Conservation (phyloP, 2,329 filamentous ascomycete genomes). For the Scedosporium aurantiacum region DNA sequence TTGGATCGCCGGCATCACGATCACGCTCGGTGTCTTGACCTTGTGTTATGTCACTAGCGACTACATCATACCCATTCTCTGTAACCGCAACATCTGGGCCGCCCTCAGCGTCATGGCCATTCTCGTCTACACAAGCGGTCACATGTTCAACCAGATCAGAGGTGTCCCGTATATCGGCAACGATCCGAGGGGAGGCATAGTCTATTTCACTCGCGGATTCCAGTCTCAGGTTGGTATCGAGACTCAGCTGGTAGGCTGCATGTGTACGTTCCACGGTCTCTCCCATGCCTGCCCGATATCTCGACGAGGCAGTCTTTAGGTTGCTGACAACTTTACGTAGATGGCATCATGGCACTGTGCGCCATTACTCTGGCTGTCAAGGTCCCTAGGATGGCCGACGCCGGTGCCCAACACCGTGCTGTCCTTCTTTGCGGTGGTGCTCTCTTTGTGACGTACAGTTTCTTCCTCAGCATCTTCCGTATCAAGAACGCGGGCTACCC, state of each 20-base stretch:
- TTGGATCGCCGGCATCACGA: constrained; percentile 55
- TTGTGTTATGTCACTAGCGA: constrained; percentile 61
- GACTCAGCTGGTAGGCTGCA: constrained; percentile 85
- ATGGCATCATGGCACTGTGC: constrained; percentile 72
- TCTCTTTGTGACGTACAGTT: constrained; percentile 79
- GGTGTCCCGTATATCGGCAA: constrained; percentile 86
- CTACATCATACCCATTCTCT: constrained; percentile 69
- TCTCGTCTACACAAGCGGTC: constrained; percentile 85
- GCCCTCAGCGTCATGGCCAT: constrained; percentile 80
- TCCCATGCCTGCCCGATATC: too few relatives aligned
- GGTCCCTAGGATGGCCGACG: constrained; percentile 75
- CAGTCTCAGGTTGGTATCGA: constrained; percentile 90
- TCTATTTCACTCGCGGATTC: constrained; percentile 84
- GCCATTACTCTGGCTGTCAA: constrained; percentile 86
- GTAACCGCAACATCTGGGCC: constrained; percentile 91
- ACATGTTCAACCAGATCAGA: constrained; percentile 99
- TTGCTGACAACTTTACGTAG: constrained; percentile 22
- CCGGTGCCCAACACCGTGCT: constrained; percentile 66
- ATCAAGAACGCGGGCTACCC: constrained; percentile 93
- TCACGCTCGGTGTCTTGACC: constrained; percentile 59
- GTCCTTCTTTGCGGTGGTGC: constrained; percentile 70
- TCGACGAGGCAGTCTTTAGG: neutral
- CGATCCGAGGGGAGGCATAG: constrained; percentile 75
- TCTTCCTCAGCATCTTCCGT: constrained; percentile 86
- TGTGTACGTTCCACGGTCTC: constrained; percentile 56